Base-by-base conservation (phyloP, 192 early-diverging fungal species). In the Backusella mclennaniae region DNA sequence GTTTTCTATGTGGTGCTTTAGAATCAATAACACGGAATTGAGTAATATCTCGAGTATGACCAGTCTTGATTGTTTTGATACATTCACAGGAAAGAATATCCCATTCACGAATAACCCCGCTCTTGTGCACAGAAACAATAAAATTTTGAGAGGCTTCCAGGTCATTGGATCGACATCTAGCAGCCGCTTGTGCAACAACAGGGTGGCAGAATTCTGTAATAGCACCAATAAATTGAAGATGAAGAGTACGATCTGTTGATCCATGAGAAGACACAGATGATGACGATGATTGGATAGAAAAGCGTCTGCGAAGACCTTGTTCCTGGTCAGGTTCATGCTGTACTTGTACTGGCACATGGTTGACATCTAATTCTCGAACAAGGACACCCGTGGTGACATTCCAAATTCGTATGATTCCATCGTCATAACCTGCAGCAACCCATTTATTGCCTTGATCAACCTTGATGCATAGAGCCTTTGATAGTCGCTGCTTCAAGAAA, bases 331-430 rank as follows among this genome's bases (percentile, higher is more conserved):
- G 39, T 29, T 41, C 26, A 44, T 71, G 39, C 11, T 39, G 68
- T 42, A 31, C 70, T 49, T 71, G 70, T 23, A 71, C 26, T 12
- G 68, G 68, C 38, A 69, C 35, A 63, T 63, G 56, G 11, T 26
- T 26, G 19, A 23, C n/a, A 19, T 70, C 33, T 38, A 35, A 31
- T 52, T 71, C 56, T 49, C 35, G 44, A n/a, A 74, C 71, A 66
- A 79, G 44, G 6, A 35, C 36, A 29, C 81, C 78, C 6, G 81
- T 69, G n/a, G 38, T 29, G 6, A 74, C 12, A 69, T 73, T 71
- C 81, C 81, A 83, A 6, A 83, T 44, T 15, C 81, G 76, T 31
- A 79, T 66, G 2, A 69, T n/a, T 11, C 81, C 81, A 63, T 83
- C 67, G n/a, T 79, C 77, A 26, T 73, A 76, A 12, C 75, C 77